These are phyloP conservation scores for Fusarium irregulare DNA, from an alignment of 2,329 filamentous ascomycete species.

Conservation along the genomic window DNA sequence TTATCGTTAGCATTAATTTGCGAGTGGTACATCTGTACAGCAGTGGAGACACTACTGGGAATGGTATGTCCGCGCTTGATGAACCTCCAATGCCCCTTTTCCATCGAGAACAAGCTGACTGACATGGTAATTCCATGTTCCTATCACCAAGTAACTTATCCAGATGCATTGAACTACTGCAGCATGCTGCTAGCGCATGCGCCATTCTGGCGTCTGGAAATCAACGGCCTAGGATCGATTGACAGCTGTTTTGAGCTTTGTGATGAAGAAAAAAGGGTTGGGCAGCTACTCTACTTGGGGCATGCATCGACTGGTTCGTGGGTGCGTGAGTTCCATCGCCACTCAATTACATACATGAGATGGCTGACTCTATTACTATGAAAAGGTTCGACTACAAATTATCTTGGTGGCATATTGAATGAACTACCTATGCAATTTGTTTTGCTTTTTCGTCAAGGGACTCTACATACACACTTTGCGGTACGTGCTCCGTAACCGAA, in stretches of 20 bases:
- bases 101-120: conserved; percentile 16
- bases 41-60: conserved; percentile 13
- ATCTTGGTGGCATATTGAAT: neutral
- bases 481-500: conserved; percentile 32
- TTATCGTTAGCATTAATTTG: conserved; percentile 19
- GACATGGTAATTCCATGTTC: conserved; percentile 32
- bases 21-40: neutral
- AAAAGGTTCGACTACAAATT: neutral
- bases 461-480: conserved; percentile 2
- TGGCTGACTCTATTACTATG: neutral
- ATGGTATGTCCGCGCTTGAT: conserved; percentile 20
- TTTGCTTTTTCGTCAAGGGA: conserved; percentile 37
- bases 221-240: conserved; percentile 30
- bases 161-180: conserved; percentile 45
- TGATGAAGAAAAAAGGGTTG: neutral
- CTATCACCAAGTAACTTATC: conserved; percentile 25
- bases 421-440: neutral
- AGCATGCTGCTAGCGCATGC: conserved; percentile 38
- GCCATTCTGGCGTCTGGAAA: conserved; percentile 33
- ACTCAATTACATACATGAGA: neutral
- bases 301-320: neutral
- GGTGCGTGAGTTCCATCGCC: neutral
- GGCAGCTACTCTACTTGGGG: neutral
- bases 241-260: conserved; percentile 11
- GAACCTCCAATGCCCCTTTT: conserved; percentile 36